These are phyloP conservation scores for Aspergillus avenaceus DNA, from an alignment of 495 filamentous ascomycete species.

Conservation along the genomic window DNA sequence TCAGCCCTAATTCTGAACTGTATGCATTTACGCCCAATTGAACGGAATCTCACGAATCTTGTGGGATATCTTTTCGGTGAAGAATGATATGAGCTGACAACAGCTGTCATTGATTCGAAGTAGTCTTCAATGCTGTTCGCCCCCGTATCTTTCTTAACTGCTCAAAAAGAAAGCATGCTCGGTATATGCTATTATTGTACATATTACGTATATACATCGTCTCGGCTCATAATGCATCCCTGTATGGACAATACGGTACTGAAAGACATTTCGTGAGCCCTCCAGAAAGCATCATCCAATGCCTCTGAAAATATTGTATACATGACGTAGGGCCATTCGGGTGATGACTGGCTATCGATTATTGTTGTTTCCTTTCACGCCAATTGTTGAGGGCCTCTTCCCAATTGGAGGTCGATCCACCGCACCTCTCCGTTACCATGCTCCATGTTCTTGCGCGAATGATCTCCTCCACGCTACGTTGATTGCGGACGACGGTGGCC, in stretches of 20 bases:
- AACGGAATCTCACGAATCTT: too few species aligned
- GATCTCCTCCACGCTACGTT: slow-evolving; percentile 83
- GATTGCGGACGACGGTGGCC: slow-evolving; percentile 73
- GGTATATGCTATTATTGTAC: slow-evolving; percentile 13
- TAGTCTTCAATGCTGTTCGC: neutral
- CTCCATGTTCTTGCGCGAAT: slow-evolving; percentile 80
- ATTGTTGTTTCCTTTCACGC: slow-evolving; percentile 41
- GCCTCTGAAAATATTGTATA: too few species aligned
- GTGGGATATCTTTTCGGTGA: too few species aligned
- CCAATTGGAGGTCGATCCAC: slow-evolving; percentile 50
- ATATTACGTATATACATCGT: slow-evolving; percentile 2
- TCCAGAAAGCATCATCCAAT: neutral
- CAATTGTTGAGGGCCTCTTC: slow-evolving; percentile 62
- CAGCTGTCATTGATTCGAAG: neutral
- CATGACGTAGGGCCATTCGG: too few species aligned
- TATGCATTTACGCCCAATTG: neutral
- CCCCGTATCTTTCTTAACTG: too few species aligned
- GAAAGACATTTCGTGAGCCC: too few species aligned
- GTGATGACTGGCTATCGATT: neutral
- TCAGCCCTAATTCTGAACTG: neutral
- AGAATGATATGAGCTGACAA: too few species aligned
- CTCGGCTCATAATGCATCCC: neutral
- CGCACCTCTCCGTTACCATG: slow-evolving; percentile 76
- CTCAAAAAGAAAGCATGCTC: too few species aligned
- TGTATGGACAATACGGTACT: too few species aligned